These are phyloP conservation scores for Corinectria fuckeliana DNA, from an alignment of 2,329 filamentous ascomycete species.

Conservation along the genomic window DNA sequence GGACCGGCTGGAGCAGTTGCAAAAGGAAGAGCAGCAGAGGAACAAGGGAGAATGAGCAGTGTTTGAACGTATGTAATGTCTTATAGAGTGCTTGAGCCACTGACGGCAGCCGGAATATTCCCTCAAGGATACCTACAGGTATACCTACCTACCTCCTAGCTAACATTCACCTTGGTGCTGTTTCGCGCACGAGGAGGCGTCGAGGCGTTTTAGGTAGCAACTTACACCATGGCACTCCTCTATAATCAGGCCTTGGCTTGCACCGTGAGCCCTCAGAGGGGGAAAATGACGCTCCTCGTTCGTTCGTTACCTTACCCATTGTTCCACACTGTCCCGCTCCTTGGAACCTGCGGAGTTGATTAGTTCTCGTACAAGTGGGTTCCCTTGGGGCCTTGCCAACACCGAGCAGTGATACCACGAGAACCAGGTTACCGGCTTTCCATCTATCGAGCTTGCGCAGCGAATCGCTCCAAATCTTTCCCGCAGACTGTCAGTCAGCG, in stretches of 20 bases:
- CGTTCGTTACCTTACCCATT: not conserved
- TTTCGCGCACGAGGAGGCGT: not conserved
- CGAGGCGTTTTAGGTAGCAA: not conserved
- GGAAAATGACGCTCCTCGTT: not conserved
- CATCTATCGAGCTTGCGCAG: not conserved
- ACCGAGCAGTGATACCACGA: slow-evolving; percentile 4
- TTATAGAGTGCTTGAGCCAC: not conserved
- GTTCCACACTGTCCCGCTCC: not conserved
- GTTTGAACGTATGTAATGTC: not conserved
- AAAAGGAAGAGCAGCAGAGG: slow-evolving; percentile 18
- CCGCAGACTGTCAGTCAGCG: not conserved
- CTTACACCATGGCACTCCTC: not conserved
- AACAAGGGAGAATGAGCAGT: not conserved
- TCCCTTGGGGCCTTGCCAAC: not conserved
- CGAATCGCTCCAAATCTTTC: not conserved
- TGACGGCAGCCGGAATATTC: not conserved
- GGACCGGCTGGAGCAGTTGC: slow-evolving; percentile 29
- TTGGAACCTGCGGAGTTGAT: not conserved
- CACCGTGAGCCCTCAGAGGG: not conserved
- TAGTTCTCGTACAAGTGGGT: not conserved
- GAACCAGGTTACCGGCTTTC: not conserved
- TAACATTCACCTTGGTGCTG: not conserved
- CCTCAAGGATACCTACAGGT: too few species aligned
- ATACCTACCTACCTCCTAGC: too few species aligned
- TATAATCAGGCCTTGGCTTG: not conserved